These are phyloP conservation scores for Magnusiomyces sp. DNA, from an alignment of 1,139 yeast species.

Conservation along the genomic window DNA sequence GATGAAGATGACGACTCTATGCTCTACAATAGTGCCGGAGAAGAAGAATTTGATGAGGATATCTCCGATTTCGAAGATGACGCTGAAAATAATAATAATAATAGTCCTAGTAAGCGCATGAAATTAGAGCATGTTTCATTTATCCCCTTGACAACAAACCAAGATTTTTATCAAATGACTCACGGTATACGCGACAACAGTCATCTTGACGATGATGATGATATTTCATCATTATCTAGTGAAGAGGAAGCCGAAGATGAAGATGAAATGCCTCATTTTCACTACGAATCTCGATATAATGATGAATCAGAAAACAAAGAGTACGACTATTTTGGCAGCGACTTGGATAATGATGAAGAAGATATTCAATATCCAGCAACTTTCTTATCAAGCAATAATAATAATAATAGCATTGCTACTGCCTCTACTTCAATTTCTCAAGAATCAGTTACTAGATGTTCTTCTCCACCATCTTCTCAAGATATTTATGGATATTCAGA, in stretches of 20 bases:
- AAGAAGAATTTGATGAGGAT: no score
- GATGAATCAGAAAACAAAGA: background rate
- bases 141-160: conserved; percentile 3
- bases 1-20: no score
- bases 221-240: background rate
- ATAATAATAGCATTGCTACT: no score
- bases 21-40: no score
- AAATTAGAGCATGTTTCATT: background rate
- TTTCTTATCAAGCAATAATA: no score
- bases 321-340: background rate
- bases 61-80: no score
- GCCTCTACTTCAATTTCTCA: no score
- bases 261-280: conserved; percentile 16
- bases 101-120: background rate
- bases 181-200: background rate
- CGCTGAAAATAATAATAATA: no score
- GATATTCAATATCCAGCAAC: no score
- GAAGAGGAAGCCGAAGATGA: conserved; percentile 3
- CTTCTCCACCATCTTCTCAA: no score
- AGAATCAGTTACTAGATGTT: no score
- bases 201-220: background rate
- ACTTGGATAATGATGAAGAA: conserved; percentile 12
- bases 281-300: background rate
- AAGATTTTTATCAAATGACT: conserved; percentile 5
- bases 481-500: conserved; percentile 2